phyloP scores from a whole-genome alignment of 306 rosid species.

The Vicia villosa region DNA sequence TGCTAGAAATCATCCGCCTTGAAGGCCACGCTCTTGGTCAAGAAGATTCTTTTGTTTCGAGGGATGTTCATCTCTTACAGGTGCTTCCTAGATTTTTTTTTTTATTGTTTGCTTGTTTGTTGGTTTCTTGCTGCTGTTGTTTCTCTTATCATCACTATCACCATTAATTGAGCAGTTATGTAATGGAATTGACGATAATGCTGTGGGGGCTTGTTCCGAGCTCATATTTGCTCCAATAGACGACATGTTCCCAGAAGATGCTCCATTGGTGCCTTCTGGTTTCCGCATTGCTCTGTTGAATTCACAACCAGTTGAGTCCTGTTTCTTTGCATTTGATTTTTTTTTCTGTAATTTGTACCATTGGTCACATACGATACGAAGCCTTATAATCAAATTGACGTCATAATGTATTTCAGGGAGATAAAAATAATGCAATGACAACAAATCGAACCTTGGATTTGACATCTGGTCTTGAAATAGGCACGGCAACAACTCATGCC shows the following conservation, averaged over 20 bases:
- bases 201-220: constrained; percentile 82
- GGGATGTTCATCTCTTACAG: constrained; percentile 97
- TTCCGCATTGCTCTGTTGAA: constrained; percentile 89
- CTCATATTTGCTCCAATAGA: constrained; percentile 92
- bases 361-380: constrained; percentile 16
- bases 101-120: not conserved
- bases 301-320: constrained; percentile 83
- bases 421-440: constrained; percentile 58
- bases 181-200: constrained; percentile 80
- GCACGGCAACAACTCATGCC: constrained; percentile 48
- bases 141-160: not conserved
- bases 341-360: constrained; percentile 41
- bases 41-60: constrained; percentile 82
- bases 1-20: constrained; percentile 91
- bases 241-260: constrained; percentile 88
- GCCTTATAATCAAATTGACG: not conserved
- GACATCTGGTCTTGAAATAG: constrained; percentile 90
- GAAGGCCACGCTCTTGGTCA: constrained; percentile 88
- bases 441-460: constrained; percentile 77
- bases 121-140: not conserved
- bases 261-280: constrained; percentile 90
- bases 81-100: constrained; percentile 42
- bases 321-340: constrained; percentile 42
- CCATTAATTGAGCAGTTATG: constrained; percentile 54
- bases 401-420: constrained; percentile 50